These are phyloP conservation scores for Rhodotorula babjevae DNA, from an alignment of 768 basidiomycete genomes.

Conservation along the genomic window DNA sequence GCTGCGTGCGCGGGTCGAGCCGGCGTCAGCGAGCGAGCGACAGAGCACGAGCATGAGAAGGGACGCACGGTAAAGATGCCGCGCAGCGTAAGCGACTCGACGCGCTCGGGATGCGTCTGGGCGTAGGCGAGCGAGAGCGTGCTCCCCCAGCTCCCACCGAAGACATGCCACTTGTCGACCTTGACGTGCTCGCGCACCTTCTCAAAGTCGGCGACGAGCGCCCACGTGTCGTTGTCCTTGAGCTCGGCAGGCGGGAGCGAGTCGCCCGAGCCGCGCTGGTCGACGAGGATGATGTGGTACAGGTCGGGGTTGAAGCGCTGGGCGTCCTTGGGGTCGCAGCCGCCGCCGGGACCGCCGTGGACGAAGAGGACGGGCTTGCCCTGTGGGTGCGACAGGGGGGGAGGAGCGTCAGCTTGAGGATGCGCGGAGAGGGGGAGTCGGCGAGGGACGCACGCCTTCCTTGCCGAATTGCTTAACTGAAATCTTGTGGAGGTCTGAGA, in stretches of 20 bases:
- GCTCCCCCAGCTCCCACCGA: constrained; percentile 84
- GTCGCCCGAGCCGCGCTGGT: constrained; percentile 84
- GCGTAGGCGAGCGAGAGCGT: constrained; percentile 65
- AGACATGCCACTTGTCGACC: constrained; percentile 86
- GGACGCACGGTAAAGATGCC: constrained; percentile 84
- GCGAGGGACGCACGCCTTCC: background rate
- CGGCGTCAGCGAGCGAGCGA: background rate
- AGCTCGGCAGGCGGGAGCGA: constrained; percentile 74
- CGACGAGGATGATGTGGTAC: constrained; percentile 65
- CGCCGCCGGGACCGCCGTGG: constrained; percentile 40
- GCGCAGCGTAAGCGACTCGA: constrained; percentile 68
- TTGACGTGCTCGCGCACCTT: constrained; percentile 63
- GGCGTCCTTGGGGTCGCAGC: constrained; percentile 24
- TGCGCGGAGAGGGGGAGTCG: background rate
- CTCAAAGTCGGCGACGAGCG: constrained; percentile 85
- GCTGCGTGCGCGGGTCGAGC: background rate
- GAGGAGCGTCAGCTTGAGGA: background rate
- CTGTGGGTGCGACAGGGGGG: background rate
- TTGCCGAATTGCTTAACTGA: constrained; percentile 40
- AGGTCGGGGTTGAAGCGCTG: constrained; percentile 36
- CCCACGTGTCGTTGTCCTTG: constrained; percentile 90
- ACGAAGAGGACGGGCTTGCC: constrained; percentile 40
- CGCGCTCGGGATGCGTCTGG: constrained; percentile 74
- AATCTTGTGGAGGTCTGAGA: constrained; percentile 28
- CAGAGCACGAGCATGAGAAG: constrained; percentile 52